A percentile compares a stretch with the other conserved stretches of the same genome.
These are phyloP conservation scores for Phytophthora melonis DNA, from an alignment of 352 stramenopile genomes.

Conservation along the genomic window DNA sequence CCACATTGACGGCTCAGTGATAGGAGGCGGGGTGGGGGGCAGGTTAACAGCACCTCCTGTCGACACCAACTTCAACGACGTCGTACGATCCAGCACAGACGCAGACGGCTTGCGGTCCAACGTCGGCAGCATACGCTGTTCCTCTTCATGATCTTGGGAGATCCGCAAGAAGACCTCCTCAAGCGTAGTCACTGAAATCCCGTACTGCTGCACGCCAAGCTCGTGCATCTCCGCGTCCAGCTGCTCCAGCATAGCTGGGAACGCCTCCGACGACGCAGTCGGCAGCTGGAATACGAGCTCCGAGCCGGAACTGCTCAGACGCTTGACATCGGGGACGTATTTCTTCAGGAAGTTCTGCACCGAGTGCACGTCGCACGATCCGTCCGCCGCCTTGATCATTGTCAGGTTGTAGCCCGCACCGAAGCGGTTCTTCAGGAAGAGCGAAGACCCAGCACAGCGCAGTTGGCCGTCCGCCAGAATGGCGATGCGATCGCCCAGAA, in stretches of 20 bases:
- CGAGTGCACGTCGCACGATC: constrained; percentile 40
- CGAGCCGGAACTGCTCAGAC: constrained; percentile 93
- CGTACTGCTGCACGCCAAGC: constrained; percentile 91
- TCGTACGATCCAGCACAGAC: constrained; percentile 6
- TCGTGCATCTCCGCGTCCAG: constrained; percentile 61
- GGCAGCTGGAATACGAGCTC: constrained; percentile 97
- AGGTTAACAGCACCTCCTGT: constrained; percentile 11
- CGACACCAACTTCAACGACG: constrained; percentile 20
- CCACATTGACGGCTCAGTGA: constrained; percentile 41
- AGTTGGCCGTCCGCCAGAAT: constrained; percentile 95
- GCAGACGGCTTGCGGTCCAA: constrained; percentile 20
- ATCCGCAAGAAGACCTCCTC: constrained; percentile 98
- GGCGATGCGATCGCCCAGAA: constrained; percentile 82
- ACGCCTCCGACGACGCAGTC: constrained; percentile 72
- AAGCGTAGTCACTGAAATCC: constrained; percentile 97
- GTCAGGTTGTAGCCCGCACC: constrained; percentile 92
- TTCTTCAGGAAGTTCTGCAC: constrained; percentile 50
- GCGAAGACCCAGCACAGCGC: constrained; percentile 82
- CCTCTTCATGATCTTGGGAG: constrained; percentile 55
- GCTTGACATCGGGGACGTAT: constrained; percentile 68
- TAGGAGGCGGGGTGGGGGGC: constrained; percentile 3
- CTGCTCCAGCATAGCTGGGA: constrained; percentile 91
- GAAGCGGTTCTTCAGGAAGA: constrained; percentile 96
- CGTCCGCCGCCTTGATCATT: constrained; percentile 48
- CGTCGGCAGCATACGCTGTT: constrained; percentile 9